Evolutionary conservation across 106 monocot species (phyloP), one percentile per base, ranked within the genome.

Genomic region (Dendrobium officinale): DNA sequence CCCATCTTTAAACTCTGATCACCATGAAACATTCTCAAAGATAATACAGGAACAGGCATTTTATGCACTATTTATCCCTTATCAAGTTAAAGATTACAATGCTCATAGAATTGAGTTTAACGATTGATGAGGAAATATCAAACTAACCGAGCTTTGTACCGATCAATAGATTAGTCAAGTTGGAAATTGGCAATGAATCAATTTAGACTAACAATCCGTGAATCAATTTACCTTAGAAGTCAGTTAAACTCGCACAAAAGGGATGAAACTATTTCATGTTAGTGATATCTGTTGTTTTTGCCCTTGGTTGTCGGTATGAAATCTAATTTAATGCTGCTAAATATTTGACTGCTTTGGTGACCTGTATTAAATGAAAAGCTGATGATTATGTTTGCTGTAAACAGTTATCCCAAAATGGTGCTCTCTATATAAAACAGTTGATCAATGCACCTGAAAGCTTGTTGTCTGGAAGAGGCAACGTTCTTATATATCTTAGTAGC

Each of bases 401-500:
- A 74, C 85, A 92, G 92, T 74, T 92, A 55, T 86, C 75, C 54
- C 45, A 81, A 72, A 84, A 92, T 68, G 87, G 77, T 24, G 31
- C 79, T 29, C 20, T 79, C 54, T 86, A 79, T 81, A 40, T 92
- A 51, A 84, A 84, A 47, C 82, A 89, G 31, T 84, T 92, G 81
- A 64, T 92, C 43, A 79, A 79, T 66, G 75, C 83, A 61, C 89
- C 89, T 22, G 85, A 89, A 74, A 88, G 89, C 79, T 86, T 89
- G 64, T 82, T 92, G 26, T 64, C 37, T 20, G 81, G 86, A 87
- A 89, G 86, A 86, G 87, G 86, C 31, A 87, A 87, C 72, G 68
- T 89, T 74, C 82, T 85, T 80, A 84, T 92, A 49, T 82, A 87
- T 81, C 48, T 92, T n/a, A 86, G 75, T 73, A 89, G 86, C 84